phyloP scores from a whole-genome alignment of 139 green algal species.

The Tetraselmis chui region DNA sequence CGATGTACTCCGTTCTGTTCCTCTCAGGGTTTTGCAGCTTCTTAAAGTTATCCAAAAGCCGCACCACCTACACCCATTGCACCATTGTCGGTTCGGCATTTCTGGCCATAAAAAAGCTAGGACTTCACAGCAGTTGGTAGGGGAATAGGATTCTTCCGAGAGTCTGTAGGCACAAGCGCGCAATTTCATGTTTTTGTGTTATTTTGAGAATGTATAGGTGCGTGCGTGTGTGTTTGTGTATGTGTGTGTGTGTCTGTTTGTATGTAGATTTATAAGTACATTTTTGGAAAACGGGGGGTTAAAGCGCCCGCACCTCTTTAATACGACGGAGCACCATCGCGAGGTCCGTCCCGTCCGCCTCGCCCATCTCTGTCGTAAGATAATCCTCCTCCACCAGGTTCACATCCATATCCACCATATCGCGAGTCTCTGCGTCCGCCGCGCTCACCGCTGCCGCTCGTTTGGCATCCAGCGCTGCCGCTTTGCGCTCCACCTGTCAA shows the following conservation, averaged over 20 bases:
- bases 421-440: conserved; percentile 12
- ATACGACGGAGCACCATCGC: conserved; percentile 40
- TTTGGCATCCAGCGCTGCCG: conserved; percentile 32
- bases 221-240: too few relatives aligned
- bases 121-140: too few relatives aligned
- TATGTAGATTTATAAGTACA: too few relatives aligned
- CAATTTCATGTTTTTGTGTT: too few relatives aligned
- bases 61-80: conserved; percentile 44
- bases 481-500: not conserved
- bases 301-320: conserved; percentile 28
- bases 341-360: conserved; percentile 22
- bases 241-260: too few relatives aligned
- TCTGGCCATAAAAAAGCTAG: too few relatives aligned
- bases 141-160: too few relatives aligned
- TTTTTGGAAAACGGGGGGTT: too few relatives aligned
- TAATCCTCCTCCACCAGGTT: not conserved
- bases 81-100: too few relatives aligned
- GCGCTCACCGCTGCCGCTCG: not conserved
- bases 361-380: not conserved
- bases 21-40: conserved; percentile 33
- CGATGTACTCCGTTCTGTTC: conserved; percentile 67
- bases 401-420: not conserved
- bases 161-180: too few relatives aligned
- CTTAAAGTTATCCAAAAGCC: conserved; percentile 78
- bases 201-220: too few relatives aligned